These are phyloP conservation scores for Starmerella potacharoeniae DNA, from an alignment of 805 yeast genomes.

Conservation along the genomic window DNA sequence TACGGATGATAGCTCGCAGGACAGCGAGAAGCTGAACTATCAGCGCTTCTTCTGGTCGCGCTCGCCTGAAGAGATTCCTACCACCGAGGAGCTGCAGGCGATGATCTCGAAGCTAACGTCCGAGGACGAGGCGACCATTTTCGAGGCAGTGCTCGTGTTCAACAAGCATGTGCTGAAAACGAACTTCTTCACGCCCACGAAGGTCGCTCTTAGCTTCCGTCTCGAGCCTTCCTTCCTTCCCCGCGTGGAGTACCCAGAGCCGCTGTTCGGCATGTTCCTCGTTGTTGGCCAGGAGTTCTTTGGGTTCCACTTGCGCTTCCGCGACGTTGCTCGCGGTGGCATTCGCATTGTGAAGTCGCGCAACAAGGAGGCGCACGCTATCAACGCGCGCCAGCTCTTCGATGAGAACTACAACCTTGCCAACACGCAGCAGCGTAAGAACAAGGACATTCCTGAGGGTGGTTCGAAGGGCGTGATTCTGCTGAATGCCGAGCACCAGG, in stretches of 20 bases:
- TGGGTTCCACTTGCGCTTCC: conserved; percentile 93
- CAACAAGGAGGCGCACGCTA: conserved; percentile 70
- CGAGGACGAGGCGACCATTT: conserved; percentile 69
- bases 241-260: conserved; percentile 74
- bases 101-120: conserved; percentile 47
- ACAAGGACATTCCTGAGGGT: conserved; percentile 98
- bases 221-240: conserved; percentile 82
- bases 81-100: conserved; percentile 42
- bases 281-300: conserved; percentile 93
- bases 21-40: conserved; percentile 32
- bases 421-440: conserved; percentile 88
- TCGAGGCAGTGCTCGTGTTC: conserved; percentile 71
- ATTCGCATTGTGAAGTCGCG: conserved; percentile 87
- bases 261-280: conserved; percentile 88
- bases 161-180: conserved; percentile 84
- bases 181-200: conserved; percentile 84
- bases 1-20: conserved; percentile 20
- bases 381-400: conserved; percentile 76
- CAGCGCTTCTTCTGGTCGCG: conserved; percentile 18
- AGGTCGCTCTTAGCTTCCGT: conserved; percentile 90
- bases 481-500: conserved; percentile 59
- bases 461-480: conserved; percentile 96
- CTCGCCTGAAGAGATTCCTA: conserved; percentile 37
- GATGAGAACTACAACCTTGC: conserved; percentile 97
- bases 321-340: conserved; percentile 98